phyloP scores from a whole-genome alignment of 2,329 filamentous ascomycete genomes.

The Fusarium sarcochroum region DNA sequence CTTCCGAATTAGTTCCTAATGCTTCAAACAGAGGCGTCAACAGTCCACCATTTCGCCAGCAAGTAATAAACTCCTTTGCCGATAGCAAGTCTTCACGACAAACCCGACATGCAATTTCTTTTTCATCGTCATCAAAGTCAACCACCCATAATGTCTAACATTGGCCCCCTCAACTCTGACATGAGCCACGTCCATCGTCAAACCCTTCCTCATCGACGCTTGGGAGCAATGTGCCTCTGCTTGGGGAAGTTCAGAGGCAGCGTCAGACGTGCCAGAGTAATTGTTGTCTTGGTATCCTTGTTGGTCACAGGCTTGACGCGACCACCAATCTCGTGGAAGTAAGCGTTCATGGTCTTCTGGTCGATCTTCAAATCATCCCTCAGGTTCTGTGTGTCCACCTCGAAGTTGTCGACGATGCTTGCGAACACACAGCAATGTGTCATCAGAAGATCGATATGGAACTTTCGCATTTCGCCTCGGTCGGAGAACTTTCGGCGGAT shows the following conservation, averaged over 20 bases:
- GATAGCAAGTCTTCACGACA: conserved; percentile 25
- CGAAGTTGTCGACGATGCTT: conserved; percentile 79
- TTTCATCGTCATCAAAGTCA: conserved; percentile 26
- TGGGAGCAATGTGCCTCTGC: conserved; percentile 55
- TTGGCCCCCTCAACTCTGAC: not conserved
- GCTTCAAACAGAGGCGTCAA: conserved; percentile 5
- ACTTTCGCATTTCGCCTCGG: conserved; percentile 75
- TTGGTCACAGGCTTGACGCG: conserved; percentile 72
- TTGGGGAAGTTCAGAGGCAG: conserved; percentile 89
- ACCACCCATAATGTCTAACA: not conserved
- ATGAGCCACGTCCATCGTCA: not conserved
- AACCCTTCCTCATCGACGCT: conserved; percentile 39
- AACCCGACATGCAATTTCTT: conserved; percentile 37
- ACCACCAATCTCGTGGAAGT: conserved; percentile 83
- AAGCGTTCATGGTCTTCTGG: conserved; percentile 77
- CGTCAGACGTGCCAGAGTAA: conserved; percentile 76
- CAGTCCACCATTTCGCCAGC: conserved; percentile 6
- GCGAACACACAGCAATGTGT: conserved; percentile 81
- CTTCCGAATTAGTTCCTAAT: not conserved
- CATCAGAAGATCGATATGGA: conserved; percentile 78
- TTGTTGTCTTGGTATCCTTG: conserved; percentile 70
- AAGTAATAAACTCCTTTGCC: conserved; percentile 39
- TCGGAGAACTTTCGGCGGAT: conserved; percentile 79
- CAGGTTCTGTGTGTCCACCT: conserved; percentile 78
- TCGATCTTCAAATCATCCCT: conserved; percentile 80